Evolutionary conservation across 1,284 basidiomycete genomes (phyloP).

Genomic region (Sphagnurus paluster): DNA sequence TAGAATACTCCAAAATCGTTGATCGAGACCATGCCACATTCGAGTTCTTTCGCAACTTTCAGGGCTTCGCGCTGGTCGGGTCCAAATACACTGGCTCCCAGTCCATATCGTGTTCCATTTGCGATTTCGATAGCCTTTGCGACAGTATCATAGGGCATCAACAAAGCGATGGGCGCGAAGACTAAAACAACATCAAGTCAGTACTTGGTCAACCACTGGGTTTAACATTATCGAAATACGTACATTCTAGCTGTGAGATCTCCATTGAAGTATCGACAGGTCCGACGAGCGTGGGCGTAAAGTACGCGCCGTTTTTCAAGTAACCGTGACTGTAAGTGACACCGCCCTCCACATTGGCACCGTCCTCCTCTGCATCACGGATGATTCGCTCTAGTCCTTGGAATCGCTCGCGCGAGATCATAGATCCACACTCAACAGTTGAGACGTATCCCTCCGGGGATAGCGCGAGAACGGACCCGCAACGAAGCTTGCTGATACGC

Average conservation of each 20-base stretch:
- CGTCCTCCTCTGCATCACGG: slow-evolving; percentile 65
- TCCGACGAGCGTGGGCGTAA: slow-evolving; percentile 84
- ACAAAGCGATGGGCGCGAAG: slow-evolving; percentile 86
- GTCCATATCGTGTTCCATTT: slow-evolving; percentile 84
- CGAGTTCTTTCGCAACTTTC: slow-evolving; percentile 74
- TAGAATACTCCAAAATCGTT: slow-evolving; percentile 96
- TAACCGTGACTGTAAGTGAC: slow-evolving; percentile 68
- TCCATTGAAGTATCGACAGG: slow-evolving; percentile 76
- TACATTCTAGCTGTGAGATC: slow-evolving; percentile 80
- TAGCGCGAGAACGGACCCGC: slow-evolving; percentile 67
- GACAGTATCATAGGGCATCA: slow-evolving; percentile 80
- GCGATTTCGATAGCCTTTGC: slow-evolving; percentile 86
- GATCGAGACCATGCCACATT: slow-evolving; percentile 96
- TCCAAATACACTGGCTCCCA: slow-evolving; percentile 97
- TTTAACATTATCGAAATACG: slow-evolving; percentile 29
- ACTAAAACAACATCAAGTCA: slow-evolving; percentile 44
- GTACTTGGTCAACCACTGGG: slow-evolving; percentile 12
- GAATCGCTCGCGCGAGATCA: slow-evolving; percentile 78
- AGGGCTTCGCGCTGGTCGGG: slow-evolving; percentile 74
- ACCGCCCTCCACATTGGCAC: slow-evolving; percentile 73
- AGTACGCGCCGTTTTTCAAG: slow-evolving; percentile 75
- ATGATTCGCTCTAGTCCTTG: slow-evolving; percentile 71
- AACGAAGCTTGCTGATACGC: slow-evolving; percentile 65
- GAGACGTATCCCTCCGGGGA: slow-evolving; percentile 65
- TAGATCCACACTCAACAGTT: slow-evolving; percentile 78